These are phyloP conservation scores for Pseudozyma sp. DNA, from an alignment of 1,284 basidiomycete species.

Conservation along the genomic window DNA sequence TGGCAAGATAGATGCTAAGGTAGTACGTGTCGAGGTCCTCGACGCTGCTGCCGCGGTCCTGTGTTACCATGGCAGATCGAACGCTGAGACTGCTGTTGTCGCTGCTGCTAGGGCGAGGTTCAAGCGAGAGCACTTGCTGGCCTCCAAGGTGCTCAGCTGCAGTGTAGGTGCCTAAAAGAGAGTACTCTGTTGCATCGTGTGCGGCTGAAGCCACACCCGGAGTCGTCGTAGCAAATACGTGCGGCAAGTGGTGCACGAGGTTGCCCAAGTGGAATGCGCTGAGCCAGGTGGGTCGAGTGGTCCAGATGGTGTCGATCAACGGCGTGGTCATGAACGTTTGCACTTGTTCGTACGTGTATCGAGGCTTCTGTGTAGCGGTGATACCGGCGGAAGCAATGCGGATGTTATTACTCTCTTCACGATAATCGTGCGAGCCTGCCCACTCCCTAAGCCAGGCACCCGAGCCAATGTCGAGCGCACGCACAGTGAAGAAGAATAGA, in stretches of 20 bases:
- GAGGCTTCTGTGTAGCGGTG: slow-evolving; percentile 7
- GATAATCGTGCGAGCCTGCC: slow-evolving; percentile 62
- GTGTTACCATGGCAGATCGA: background rate
- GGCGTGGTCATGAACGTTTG: slow-evolving; percentile 43
- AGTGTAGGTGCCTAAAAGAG: background rate
- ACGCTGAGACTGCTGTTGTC: background rate
- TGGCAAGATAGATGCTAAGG: slow-evolving; percentile 57
- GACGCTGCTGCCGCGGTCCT: slow-evolving; percentile 10
- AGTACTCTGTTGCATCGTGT: background rate
- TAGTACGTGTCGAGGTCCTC: slow-evolving; percentile 61
- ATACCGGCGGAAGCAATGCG: slow-evolving; percentile 7
- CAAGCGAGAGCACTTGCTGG: slow-evolving; percentile 25
- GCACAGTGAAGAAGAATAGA: slow-evolving; percentile 54
- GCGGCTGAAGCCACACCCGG: background rate
- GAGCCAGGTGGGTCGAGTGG: slow-evolving; percentile 27
- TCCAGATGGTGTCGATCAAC: slow-evolving; percentile 37
- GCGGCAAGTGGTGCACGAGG: slow-evolving; percentile 18
- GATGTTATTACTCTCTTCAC: slow-evolving; percentile 10
- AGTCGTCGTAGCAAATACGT: slow-evolving; percentile 12
- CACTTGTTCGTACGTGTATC: slow-evolving; percentile 23
- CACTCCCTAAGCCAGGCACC: slow-evolving; percentile 66
- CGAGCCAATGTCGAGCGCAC: slow-evolving; percentile 56
- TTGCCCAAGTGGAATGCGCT: slow-evolving; percentile 15
- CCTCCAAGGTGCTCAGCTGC: slow-evolving; percentile 2
- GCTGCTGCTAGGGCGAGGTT: background rate